Evolutionary conservation across 2,329 filamentous ascomycete genomes (phyloP).

Genomic region (Emergomyces pasteurianus): DNA sequence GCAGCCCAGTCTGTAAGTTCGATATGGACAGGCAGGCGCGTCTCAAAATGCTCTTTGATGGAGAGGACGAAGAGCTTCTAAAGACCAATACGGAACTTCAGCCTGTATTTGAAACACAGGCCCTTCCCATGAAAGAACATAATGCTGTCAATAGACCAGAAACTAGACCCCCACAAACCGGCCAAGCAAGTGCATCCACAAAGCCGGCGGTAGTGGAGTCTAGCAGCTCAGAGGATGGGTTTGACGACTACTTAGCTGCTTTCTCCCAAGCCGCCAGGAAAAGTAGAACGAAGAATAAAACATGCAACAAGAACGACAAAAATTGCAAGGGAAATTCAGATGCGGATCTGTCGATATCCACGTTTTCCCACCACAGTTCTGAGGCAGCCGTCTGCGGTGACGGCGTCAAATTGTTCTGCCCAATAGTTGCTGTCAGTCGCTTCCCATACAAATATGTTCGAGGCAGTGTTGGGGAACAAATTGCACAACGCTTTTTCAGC

Average conservation of each 20-base stretch:
- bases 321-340: neutral
- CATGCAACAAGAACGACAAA: neutral
- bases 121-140: neutral
- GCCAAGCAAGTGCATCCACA: neutral
- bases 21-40: conserved; percentile 18
- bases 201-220: neutral
- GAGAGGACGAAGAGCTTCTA: conserved; percentile 15
- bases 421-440: conserved; percentile 26
- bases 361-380: conserved; percentile 6
- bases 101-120: neutral
- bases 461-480: conserved; percentile 19
- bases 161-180: neutral
- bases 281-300: neutral
- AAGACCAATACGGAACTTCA: conserved; percentile 6
- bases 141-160: neutral
- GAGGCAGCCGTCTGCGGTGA: conserved; percentile 8
- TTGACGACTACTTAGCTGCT: conserved; percentile 14
- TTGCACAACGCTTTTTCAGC: conserved; percentile 30
- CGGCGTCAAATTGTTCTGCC: conserved; percentile 19
- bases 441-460: conserved; percentile 33
- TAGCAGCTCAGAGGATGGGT: conserved; percentile 8
- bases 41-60: conserved; percentile 20
- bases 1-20: neutral
- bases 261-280: conserved; percentile 8
- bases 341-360: neutral